These are phyloP conservation scores for Globisporangium echinulatum DNA, from an alignment of 352 stramenopile species.

Conservation along the genomic window DNA sequence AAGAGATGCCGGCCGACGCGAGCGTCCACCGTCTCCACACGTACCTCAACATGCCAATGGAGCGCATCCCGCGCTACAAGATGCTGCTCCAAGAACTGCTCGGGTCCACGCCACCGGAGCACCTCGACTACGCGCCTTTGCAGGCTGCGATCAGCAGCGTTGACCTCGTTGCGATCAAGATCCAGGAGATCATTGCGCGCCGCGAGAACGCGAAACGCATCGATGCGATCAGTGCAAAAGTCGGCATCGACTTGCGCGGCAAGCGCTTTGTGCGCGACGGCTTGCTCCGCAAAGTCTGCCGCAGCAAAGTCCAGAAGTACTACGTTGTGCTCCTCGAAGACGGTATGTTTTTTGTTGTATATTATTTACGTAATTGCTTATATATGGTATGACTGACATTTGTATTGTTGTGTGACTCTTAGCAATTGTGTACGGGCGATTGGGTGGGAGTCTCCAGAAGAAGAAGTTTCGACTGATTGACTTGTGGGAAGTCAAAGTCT, in stretches of 20 bases:
- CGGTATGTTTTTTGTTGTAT: conserved; percentile 29
- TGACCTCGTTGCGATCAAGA: conserved; percentile 65
- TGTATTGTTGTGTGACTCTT: not conserved
- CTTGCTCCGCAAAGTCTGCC: conserved; percentile 79
- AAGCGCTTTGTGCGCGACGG: conserved; percentile 71
- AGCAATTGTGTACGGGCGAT: conserved; percentile 71
- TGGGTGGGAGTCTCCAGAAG: conserved; percentile 53
- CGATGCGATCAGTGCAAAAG: conserved; percentile 46
- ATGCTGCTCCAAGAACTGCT: conserved; percentile 78
- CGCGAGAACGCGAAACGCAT: conserved; percentile 65
- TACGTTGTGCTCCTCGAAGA: conserved; percentile 82
- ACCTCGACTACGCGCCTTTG: conserved; percentile 67
- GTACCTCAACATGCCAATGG: conserved; percentile 86
- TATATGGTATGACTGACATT: not conserved
- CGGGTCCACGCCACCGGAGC: conserved; percentile 49
- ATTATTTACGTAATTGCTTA: not conserved
- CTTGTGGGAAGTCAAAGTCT: conserved; percentile 73
- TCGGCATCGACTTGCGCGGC: conserved; percentile 62
- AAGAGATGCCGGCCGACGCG: conserved; percentile 60
- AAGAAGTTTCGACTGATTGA: conserved; percentile 81
- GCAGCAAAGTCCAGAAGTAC: conserved; percentile 77
- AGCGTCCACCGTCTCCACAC: conserved; percentile 53
- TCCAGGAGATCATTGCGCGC: conserved; percentile 74
- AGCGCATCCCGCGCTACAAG: conserved; percentile 81
- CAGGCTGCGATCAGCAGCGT: conserved; percentile 71